Percentiles rank a stretch among this genome's conserved stretches.
phyloP scores from a whole-genome alignment of 2,329 filamentous ascomycete genomes.

The Fusarium metavorans region DNA sequence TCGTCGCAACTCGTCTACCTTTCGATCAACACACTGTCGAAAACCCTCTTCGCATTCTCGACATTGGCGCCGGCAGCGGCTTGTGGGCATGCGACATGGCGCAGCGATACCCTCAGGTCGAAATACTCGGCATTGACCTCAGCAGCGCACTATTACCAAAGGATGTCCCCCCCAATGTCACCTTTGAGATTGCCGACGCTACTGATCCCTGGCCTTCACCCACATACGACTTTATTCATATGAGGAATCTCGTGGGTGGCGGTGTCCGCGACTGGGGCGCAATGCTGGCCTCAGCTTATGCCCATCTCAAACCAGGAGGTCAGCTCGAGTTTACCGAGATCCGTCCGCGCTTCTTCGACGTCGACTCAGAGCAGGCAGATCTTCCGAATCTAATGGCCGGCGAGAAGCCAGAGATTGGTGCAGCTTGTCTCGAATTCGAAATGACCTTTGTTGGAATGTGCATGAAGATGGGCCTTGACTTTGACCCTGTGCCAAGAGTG shows the following conservation, averaged over 20 bases:
- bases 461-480: constrained; percentile 51
- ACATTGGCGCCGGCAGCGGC: constrained; percentile 58
- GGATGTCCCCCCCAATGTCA: constrained; percentile 68
- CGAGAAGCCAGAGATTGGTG: constrained; percentile 39
- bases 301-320: constrained; percentile 58
- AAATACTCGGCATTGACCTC: constrained; percentile 56
- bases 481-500: constrained; percentile 54
- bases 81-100: constrained; percentile 59
- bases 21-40: constrained; percentile 39
- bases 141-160: constrained; percentile 55
- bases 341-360: constrained; percentile 55
- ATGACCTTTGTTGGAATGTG: constrained; percentile 45
- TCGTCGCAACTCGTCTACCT: constrained; percentile 49
- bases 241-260: constrained; percentile 57
- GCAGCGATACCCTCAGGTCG: constrained; percentile 53
- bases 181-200: constrained; percentile 69
- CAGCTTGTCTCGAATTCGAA: constrained; percentile 51
- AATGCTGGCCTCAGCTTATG: constrained; percentile 52
- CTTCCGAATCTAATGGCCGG: constrained; percentile 14
- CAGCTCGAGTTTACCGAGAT: constrained; percentile 59
- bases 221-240: constrained; percentile 57
- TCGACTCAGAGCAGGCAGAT: constrained; percentile 45
- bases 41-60: constrained; percentile 50
- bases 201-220: constrained; percentile 58
- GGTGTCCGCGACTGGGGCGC: constrained; percentile 58